Percentiles rank a stretch among this genome's conserved stretches.
These are phyloP conservation scores for Albizia julibrissin DNA, from an alignment of 306 rosid species.

Conservation along the genomic window DNA sequence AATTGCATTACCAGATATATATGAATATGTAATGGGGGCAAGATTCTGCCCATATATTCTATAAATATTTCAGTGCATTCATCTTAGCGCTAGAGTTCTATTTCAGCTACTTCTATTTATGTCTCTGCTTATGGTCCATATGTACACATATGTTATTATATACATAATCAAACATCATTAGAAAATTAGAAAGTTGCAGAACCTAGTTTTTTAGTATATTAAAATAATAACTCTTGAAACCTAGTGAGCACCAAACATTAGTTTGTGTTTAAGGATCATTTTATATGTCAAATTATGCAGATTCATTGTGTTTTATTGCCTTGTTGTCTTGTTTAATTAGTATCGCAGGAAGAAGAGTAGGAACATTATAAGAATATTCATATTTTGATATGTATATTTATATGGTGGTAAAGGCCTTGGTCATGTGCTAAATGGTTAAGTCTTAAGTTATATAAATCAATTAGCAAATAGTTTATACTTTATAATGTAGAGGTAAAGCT, in stretches of 20 bases:
- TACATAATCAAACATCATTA: background rate
- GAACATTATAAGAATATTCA: conserved; percentile 29
- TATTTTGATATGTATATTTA: background rate
- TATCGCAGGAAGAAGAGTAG: background rate
- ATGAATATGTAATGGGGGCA: no score
- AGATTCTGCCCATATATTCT: no score
- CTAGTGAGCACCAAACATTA: background rate
- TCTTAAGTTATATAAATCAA: conserved; percentile 1
- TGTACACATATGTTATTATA: background rate
- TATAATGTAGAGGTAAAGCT: conserved; percentile 17
- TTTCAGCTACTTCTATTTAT: conserved; percentile 18
- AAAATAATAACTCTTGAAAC: background rate
- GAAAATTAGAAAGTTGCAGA: background rate
- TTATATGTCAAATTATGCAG: conserved; percentile 15
- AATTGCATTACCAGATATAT: no score
- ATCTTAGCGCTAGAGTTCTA: conserved; percentile 37
- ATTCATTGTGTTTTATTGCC: conserved; percentile 30
- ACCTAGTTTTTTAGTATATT: conserved; percentile 5
- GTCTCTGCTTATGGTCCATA: conserved; percentile 9
- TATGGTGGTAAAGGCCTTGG: conserved; percentile 34
- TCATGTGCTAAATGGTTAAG: conserved; percentile 12
- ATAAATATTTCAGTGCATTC: conserved; percentile 41
- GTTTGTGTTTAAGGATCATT: conserved; percentile 19
- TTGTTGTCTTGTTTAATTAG: conserved; percentile 14
- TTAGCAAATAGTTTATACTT: conserved; percentile 1